Percentiles rank a stretch among this genome's conserved stretches.
Evolutionary conservation across 352 stramenopile genomes (phyloP).

Genomic region (Globisporangium alternatum): DNA sequence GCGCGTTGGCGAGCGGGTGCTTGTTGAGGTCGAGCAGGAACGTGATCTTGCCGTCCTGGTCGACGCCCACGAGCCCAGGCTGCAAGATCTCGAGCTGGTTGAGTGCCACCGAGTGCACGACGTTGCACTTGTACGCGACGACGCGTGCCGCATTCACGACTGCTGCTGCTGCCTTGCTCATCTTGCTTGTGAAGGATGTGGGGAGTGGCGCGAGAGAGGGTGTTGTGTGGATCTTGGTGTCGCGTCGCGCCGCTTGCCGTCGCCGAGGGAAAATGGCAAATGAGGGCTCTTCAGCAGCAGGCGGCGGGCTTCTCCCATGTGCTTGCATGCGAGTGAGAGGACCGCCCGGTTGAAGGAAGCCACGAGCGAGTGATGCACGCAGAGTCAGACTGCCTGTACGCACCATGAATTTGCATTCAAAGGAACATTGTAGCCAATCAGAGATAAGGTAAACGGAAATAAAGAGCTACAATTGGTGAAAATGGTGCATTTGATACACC

Average conservation of each 20-base stretch:
- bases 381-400: not conserved
- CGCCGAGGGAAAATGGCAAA: slow-evolving; percentile 17
- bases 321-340: not conserved
- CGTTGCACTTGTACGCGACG: slow-evolving; percentile 72
- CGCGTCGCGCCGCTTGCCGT: slow-evolving; percentile 1
- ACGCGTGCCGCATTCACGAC: slow-evolving; percentile 20
- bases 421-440: not conserved
- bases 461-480: not conserved
- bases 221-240: not conserved
- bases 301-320: not conserved
- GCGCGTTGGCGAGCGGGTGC: slow-evolving; percentile 3
- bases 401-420: slow-evolving; percentile 8
- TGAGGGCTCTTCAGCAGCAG: slow-evolving; percentile 4
- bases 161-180: slow-evolving; percentile 11
- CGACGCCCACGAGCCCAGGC: slow-evolving; percentile 59
- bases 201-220: not conserved
- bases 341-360: slow-evolving; percentile 1
- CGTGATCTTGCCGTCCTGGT: slow-evolving; percentile 39
- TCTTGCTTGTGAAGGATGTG: not conserved
- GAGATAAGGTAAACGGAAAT: not conserved
- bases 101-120: slow-evolving; percentile 70
- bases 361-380: no score
- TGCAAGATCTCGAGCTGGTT: slow-evolving; percentile 57
- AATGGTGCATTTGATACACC: not conserved
- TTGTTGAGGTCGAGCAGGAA: slow-evolving; percentile 45